Conservation (phyloP, 768 basidiomycete genomes). For the Tephrocybe sp. region DNA sequence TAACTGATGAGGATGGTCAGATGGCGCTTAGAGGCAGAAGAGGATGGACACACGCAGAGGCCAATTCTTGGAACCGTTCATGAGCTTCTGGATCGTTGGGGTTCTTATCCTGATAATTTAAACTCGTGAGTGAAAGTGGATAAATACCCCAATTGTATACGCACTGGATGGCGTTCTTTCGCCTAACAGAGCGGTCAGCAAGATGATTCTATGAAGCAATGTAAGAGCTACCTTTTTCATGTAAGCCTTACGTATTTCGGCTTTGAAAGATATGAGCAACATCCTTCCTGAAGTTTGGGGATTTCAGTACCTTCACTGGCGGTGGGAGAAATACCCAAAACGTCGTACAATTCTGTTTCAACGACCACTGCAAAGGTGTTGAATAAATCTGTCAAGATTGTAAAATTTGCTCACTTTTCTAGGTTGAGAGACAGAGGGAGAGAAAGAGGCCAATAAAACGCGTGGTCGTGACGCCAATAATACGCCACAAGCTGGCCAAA, state of each 20-base stretch:
- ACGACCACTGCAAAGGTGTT: slow-evolving; percentile 49
- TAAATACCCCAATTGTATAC: slow-evolving; percentile 1
- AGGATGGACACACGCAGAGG: slow-evolving; percentile 65
- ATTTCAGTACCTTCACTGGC: slow-evolving; percentile 64
- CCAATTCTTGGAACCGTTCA: slow-evolving; percentile 85
- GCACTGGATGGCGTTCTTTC: slow-evolving; percentile 83
- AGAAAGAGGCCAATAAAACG: slow-evolving; percentile 7
- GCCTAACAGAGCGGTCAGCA: slow-evolving; percentile 47
- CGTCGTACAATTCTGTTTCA: slow-evolving; percentile 83
- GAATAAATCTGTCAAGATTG: too few species aligned
- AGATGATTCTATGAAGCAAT: slow-evolving; percentile 14
- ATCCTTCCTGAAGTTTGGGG: neutral
- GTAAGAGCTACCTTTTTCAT: slow-evolving; percentile 71
- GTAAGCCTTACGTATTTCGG: slow-evolving; percentile 93
- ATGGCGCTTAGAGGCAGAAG: slow-evolving; percentile 2
- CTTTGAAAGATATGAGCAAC: slow-evolving; percentile 33
- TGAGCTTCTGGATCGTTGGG: slow-evolving; percentile 84
- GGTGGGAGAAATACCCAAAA: slow-evolving; percentile 68
- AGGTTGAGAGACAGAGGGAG: neutral
- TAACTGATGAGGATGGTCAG: slow-evolving; percentile 46
- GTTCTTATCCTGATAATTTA: slow-evolving; percentile 74
- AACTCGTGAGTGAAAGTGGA: slow-evolving; percentile 1
- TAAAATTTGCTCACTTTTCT: neutral
- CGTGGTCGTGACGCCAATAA: slow-evolving; percentile 3
- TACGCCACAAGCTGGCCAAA: slow-evolving; percentile 20